Percentiles rank a stretch among this genome's conserved stretches.
phyloP scores from a whole-genome alignment of 768 basidiomycete genomes.

The Rubroboletus pulcherrimus region DNA sequence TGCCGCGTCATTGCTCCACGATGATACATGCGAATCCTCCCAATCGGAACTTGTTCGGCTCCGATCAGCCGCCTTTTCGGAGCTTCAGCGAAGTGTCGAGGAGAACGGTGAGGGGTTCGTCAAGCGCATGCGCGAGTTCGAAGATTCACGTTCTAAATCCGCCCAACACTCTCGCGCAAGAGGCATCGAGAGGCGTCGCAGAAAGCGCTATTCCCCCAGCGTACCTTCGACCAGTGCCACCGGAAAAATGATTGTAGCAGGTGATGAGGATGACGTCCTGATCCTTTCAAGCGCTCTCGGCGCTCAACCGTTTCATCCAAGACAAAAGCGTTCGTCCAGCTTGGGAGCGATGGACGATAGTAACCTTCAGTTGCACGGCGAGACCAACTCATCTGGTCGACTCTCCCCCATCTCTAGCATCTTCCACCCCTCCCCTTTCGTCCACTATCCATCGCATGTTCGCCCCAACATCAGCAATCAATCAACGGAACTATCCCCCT shows the following conservation, averaged over 20 bases:
- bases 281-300: constrained; percentile 40
- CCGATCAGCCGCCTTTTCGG: constrained; percentile 61
- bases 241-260: constrained; percentile 24
- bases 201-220: constrained; percentile 36
- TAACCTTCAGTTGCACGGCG: constrained; percentile 18
- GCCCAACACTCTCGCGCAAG: constrained; percentile 37
- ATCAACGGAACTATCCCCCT: constrained; percentile 12
- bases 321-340: constrained; percentile 44
- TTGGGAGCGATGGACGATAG: constrained; percentile 42
- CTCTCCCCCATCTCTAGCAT: constrained; percentile 25
- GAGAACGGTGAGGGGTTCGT: constrained; percentile 67
- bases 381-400: constrained; percentile 13
- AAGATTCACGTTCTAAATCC: constrained; percentile 46
- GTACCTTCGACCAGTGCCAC: constrained; percentile 11
- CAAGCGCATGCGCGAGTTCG: constrained; percentile 70
- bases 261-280: constrained; percentile 53
- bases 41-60: constrained; percentile 40
- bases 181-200: constrained; percentile 40
- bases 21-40: constrained; percentile 23
- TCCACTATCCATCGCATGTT: constrained; percentile 11
- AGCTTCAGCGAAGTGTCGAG: constrained; percentile 57
- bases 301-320: constrained; percentile 17
- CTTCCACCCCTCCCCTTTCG: constrained; percentile 11
- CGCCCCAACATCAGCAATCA: constrained; percentile 11
- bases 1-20: constrained; percentile 12